phyloP scores from a whole-genome alignment of 148 eudicot species.

The Oxyria digyna region DNA sequence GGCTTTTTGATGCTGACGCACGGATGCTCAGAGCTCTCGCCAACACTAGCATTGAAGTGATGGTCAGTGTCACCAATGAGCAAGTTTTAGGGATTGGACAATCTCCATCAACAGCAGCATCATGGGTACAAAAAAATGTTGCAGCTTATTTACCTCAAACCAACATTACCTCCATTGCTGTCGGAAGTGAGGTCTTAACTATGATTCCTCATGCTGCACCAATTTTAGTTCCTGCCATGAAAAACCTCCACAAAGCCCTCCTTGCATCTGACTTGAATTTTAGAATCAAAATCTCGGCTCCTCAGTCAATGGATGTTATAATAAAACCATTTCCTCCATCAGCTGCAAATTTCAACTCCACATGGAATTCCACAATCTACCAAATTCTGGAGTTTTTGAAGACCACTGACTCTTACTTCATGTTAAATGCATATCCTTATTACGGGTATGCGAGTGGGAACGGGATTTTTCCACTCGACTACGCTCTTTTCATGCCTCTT shows the following conservation, averaged over 20 bases:
- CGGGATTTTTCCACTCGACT: conserved; percentile 85
- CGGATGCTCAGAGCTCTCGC: conserved; percentile 65
- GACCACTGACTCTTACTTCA: conserved; percentile 69
- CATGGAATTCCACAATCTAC: conserved; percentile 64
- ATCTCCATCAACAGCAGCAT: conserved; percentile 65
- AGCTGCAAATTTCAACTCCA: conserved; percentile 62
- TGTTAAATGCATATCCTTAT: conserved; percentile 91
- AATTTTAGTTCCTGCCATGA: conserved; percentile 67
- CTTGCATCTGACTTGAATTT: conserved; percentile 62
- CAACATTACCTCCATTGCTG: conserved; percentile 70
- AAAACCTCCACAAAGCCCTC: conserved; percentile 65
- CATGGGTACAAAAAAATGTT: conserved; percentile 67
- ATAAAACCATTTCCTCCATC: conserved; percentile 85
- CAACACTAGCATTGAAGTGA: conserved; percentile 66
- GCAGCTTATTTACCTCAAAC: conserved; percentile 71
- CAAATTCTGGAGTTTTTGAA: conserved; percentile 66
- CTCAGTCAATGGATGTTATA: conserved; percentile 69
- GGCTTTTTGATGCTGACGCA: conserved; percentile 72
- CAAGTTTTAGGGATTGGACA: conserved; percentile 62
- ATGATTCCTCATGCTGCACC: conserved; percentile 76
- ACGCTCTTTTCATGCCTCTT: conserved; percentile 65
- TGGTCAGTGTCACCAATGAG: conserved; percentile 68
- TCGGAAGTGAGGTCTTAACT: conserved; percentile 72
- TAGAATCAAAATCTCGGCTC: conserved; percentile 77
- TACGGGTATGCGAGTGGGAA: conserved; percentile 51